Evolutionary conservation across 1,284 basidiomycete species (phyloP).

Genomic region (Boletellus dicymbophilus): DNA sequence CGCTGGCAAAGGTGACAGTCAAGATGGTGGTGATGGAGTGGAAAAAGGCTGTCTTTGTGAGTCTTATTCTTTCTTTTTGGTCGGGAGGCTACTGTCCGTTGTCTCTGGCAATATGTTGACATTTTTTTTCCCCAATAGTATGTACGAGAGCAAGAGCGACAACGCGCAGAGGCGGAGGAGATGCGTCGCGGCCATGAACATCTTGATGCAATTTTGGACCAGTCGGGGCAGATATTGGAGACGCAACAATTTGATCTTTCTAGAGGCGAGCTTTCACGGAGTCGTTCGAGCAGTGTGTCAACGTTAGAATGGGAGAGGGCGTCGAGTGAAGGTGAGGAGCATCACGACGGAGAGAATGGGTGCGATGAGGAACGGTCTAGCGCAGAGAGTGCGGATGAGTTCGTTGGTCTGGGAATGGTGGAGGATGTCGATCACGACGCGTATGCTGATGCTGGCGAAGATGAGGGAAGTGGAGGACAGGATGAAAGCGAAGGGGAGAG

Average conservation of each 20-base stretch:
- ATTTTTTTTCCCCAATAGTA: conserved; percentile 16
- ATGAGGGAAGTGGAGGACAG: background rate
- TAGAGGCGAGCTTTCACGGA: conserved; percentile 46
- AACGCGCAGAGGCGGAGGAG: conserved; percentile 51
- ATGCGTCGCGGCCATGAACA: conserved; percentile 78
- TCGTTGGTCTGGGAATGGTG: conserved; percentile 18
- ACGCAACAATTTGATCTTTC: conserved; percentile 77
- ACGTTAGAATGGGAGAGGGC: conserved; percentile 40
- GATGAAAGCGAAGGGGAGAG: conserved; percentile 18
- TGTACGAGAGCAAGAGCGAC: conserved; percentile 32
- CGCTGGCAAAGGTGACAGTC: conserved; percentile 70
- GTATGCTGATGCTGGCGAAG: conserved; percentile 4
- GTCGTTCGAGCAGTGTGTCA: conserved; percentile 56
- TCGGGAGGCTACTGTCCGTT: no score
- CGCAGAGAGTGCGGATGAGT: conserved; percentile 29
- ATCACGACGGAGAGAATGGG: conserved; percentile 7
- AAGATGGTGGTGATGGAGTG: conserved; percentile 80
- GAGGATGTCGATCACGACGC: conserved; percentile 11
- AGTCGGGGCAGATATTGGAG: conserved; percentile 86
- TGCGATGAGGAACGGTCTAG: conserved; percentile 22
- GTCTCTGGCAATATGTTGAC: background rate
- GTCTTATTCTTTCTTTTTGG: conserved; percentile 30
- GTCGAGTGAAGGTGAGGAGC: conserved; percentile 39
- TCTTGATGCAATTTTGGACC: conserved; percentile 87
- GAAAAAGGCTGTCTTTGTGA: conserved; percentile 87